These are phyloP conservation scores for Aureobasidium sp. DNA, from an alignment of 2,329 filamentous ascomycete genomes.

Conservation along the genomic window DNA sequence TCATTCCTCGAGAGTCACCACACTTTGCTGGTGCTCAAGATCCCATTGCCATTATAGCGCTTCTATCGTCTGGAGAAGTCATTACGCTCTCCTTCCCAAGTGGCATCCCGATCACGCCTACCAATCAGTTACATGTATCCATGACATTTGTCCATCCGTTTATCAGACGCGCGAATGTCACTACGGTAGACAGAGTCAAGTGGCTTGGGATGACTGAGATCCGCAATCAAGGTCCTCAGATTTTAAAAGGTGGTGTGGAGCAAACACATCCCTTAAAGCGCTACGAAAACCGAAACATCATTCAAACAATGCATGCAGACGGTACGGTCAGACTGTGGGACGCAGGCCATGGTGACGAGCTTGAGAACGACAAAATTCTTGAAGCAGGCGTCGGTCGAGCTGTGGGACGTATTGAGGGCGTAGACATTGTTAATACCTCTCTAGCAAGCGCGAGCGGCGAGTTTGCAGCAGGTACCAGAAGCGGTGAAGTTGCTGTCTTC, in stretches of 20 bases:
- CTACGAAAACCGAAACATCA: constrained; percentile 75
- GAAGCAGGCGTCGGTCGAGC: constrained; percentile 84
- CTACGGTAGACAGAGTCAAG: constrained; percentile 65
- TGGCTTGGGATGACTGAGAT: constrained; percentile 92
- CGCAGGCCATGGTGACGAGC: constrained; percentile 81
- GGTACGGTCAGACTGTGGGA: constrained; percentile 92
- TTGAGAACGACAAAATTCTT: constrained; percentile 75
- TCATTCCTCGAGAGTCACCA: constrained; percentile 75
- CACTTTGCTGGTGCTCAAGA: constrained; percentile 85
- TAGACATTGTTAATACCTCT: constrained; percentile 72
- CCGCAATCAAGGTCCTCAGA: constrained; percentile 66
- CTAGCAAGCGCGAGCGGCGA: constrained; percentile 78
- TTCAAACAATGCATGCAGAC: constrained; percentile 83
- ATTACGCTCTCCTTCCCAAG: constrained; percentile 88
- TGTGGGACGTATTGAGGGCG: constrained; percentile 67
- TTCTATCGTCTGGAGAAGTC: constrained; percentile 80
- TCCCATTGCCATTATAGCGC: constrained; percentile 73
- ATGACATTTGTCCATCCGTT: constrained; percentile 88
- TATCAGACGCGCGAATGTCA: constrained; percentile 64
- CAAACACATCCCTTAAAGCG: constrained; percentile 62
- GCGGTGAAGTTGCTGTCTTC: constrained; percentile 82
- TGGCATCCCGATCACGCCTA: constrained; percentile 83
- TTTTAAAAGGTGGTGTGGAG: constrained; percentile 74
- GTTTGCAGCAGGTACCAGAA: constrained; percentile 70
- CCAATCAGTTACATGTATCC: constrained; percentile 85